Conservation (phyloP, 345 rosid species). For the Populus euphratica region DNA sequence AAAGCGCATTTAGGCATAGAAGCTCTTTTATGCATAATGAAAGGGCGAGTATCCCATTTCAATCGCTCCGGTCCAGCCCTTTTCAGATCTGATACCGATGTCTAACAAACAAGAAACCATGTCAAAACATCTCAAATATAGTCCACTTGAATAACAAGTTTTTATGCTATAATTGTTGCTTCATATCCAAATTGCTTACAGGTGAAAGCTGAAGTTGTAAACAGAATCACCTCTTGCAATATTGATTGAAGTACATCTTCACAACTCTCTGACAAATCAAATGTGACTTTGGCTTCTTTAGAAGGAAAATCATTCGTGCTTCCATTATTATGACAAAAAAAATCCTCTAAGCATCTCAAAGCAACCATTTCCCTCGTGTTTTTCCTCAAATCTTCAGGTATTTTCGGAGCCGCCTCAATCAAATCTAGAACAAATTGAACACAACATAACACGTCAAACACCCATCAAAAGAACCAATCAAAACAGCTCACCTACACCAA, state of each 20-base stretch:
- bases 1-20: conserved; percentile 44
- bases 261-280: conserved; percentile 42
- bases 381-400: conserved; percentile 24
- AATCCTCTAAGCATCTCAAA: conserved; percentile 58
- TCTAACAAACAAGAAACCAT: conserved; percentile 21
- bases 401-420: conserved; percentile 42
- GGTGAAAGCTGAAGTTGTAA: background rate
- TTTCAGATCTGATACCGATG: conserved; percentile 27
- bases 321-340: conserved; percentile 25
- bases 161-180: background rate
- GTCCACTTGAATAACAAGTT: background rate
- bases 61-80: conserved; percentile 32
- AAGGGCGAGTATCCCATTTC: conserved; percentile 48
- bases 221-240: conserved; percentile 34
- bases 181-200: background rate
- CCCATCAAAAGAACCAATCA: background rate
- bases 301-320: conserved; percentile 12
- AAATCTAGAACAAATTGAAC: conserved; percentile 27
- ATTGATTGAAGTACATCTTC: conserved; percentile 41
- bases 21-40: conserved; percentile 50
- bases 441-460: background rate
- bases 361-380: conserved; percentile 48
- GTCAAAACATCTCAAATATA: background rate
- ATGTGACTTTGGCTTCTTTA: conserved; percentile 14
- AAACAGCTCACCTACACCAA: background rate